Base-by-base conservation (phyloP, 2,329 filamentous ascomycete species). In the Aurifilum marmelostoma region DNA sequence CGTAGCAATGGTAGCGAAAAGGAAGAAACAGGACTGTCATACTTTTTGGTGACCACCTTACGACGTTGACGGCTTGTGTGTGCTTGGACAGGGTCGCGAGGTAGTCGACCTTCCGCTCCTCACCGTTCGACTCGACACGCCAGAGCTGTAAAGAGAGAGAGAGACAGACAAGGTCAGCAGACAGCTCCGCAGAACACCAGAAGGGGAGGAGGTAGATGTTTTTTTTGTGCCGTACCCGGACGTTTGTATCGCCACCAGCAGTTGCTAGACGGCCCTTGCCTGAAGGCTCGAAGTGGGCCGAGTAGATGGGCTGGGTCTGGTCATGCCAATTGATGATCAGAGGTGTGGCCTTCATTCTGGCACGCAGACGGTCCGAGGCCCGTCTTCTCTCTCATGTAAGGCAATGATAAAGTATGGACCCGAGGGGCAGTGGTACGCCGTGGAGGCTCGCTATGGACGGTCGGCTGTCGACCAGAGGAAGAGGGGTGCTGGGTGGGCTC, bases 301-400 rank as follows among this genome's bases (percentile, higher is more conserved):
- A 97, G 83, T 98, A 99, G 79, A 99, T 94, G 69, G 96, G 96
- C 75, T 93, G 90, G 82, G 97, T 97, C 78, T 97, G 93, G 80
- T 97, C 93, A 82, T 99, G 97, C 96, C 96, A 99, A 85, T 97
- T 93, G 83, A 99, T 95, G 78, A 98, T 95, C 75, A 99, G 87
- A 75, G 96, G 95, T 77, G 93, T 91, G 78, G 94, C 94, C 88
- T 97, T 98, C 96, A 99, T 99, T 79, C 80, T 84, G 80, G 77
- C 77, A 75, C 75, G 62, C 66, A 68, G 69, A 66, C 68, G 67
- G 68, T 52, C 50, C 61, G 24, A 39, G 27, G 64, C 58, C 65
- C 69, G 67, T 63, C 14, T 29, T 37, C 21, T 56, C 37, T 47
- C 39, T 39, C 69, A 69, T 64, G 58, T 43, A 63, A 34, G 39